Conservation (phyloP, 805 yeast species). For the Alloascoidea africana region DNA sequence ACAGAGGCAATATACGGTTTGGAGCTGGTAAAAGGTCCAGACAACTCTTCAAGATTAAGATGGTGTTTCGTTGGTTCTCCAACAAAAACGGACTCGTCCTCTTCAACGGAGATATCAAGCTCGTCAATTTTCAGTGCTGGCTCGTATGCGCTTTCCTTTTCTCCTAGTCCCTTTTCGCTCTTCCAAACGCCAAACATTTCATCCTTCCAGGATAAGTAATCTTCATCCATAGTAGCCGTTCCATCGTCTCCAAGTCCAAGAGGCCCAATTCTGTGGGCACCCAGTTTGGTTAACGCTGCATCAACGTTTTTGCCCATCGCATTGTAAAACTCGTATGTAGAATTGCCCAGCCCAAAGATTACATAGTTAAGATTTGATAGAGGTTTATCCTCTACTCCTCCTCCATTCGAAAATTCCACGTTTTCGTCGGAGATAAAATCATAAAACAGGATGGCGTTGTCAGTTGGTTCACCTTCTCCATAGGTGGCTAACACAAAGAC, state of each 20-base stretch:
- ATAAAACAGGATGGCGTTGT: conserved; percentile 33
- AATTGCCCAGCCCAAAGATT: conserved; percentile 69
- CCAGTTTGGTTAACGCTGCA: conserved; percentile 30
- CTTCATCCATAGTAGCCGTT: conserved; percentile 69
- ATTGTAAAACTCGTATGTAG: conserved; percentile 72
- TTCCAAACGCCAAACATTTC: conserved; percentile 41
- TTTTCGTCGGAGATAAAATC: conserved; percentile 40
- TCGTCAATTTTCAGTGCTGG: conserved; percentile 30
- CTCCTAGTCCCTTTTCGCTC: conserved; percentile 40
- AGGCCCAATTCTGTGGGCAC: conserved; percentile 46
- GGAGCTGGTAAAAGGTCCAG: conserved; percentile 64
- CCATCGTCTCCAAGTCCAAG: conserved; percentile 77
- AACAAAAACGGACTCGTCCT: conserved; percentile 31
- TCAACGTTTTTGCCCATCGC: conserved; percentile 42
- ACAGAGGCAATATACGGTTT: conserved; percentile 78
- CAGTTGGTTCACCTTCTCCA: conserved; percentile 87
- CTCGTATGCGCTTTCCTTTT: conserved; percentile 51
- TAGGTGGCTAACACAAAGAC: conserved; percentile 65
- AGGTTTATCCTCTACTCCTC: conserved; percentile 15
- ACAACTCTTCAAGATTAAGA: conserved; percentile 22
- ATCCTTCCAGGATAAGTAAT: conserved; percentile 72
- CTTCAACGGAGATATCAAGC: conserved; percentile 39
- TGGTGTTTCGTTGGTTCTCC: conserved; percentile 74
- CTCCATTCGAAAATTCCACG: conserved; percentile 32
- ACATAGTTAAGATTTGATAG: conserved; percentile 37